Evolutionary conservation across 2,329 filamentous ascomycete genomes (phyloP).

Genomic region (Capronia americana): DNA sequence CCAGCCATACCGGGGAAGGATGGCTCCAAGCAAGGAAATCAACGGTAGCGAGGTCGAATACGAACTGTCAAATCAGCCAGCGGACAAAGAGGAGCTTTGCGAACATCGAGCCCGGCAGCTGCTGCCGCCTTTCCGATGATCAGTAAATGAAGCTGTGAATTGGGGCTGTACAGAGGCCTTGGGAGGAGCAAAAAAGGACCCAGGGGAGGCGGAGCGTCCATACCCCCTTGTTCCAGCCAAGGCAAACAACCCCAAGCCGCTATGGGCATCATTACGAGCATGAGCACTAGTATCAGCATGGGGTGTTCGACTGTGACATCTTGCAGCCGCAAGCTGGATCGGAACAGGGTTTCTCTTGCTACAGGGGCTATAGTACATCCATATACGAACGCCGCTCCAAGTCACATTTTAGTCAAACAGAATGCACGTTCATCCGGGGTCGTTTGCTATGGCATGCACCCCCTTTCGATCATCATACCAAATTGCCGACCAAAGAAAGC

Average conservation of each 20-base stretch:
- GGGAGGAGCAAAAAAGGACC: neutral
- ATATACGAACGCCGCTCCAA: neutral
- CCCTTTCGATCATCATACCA: neutral
- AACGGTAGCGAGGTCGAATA: neutral
- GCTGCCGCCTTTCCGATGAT: neutral
- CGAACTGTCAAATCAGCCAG: neutral
- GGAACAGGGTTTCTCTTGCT: neutral
- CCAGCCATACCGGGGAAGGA: neutral
- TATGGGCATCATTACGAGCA: neutral
- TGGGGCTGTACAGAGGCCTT: neutral
- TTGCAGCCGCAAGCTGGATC: neutral
- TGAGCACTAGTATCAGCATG: neutral
- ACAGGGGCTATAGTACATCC: constrained; percentile 14
- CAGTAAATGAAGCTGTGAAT: neutral
- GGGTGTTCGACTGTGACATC: neutral
- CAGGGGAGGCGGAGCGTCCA: neutral
- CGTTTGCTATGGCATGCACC: neutral
- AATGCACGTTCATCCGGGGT: neutral
- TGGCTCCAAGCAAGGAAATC: neutral
- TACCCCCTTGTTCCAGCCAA: neutral
- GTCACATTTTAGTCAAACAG: neutral
- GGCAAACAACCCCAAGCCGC: neutral
- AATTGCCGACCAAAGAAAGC: neutral
- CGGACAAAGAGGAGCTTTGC: neutral
- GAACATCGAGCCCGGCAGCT: neutral